phyloP scores from a whole-genome alignment of 1,284 basidiomycete species.

The Ceratobasidium sp. region DNA sequence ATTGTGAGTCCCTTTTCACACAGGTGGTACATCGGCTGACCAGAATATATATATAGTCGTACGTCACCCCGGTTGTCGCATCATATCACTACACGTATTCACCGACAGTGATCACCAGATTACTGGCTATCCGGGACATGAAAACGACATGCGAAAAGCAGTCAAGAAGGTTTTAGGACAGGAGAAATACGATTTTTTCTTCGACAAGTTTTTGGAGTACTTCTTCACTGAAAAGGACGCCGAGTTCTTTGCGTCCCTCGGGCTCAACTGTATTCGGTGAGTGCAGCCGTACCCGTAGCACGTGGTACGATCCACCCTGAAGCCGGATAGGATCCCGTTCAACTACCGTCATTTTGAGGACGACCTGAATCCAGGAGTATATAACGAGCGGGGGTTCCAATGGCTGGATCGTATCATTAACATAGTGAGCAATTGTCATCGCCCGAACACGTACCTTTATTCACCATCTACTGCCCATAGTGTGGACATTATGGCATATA shows the following conservation, averaged over 20 bases:
- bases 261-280: constrained; percentile 55
- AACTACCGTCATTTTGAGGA: constrained; percentile 76
- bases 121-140: constrained; percentile 52
- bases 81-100: neutral
- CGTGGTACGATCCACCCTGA: neutral
- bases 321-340: constrained; percentile 60
- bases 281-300: neutral
- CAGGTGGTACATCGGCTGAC: neutral
- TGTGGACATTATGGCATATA: constrained; percentile 67
- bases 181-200: constrained; percentile 59
- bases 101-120: constrained; percentile 27
- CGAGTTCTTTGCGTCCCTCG: constrained; percentile 55
- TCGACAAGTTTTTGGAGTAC: constrained; percentile 58
- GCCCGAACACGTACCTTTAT: neutral
- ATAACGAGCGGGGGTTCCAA: constrained; percentile 64
- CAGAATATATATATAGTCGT: constrained; percentile 6
- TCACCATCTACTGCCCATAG: constrained; percentile 8
- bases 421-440: constrained; percentile 49
- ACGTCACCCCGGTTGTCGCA: neutral
- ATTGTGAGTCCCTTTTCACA: constrained; percentile 41
- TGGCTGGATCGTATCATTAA: constrained; percentile 70
- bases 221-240: constrained; percentile 58
- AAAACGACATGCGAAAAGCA: constrained; percentile 55
- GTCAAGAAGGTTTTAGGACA: constrained; percentile 56
- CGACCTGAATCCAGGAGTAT: constrained; percentile 67